Evolutionary conservation across 306 rosid species (phyloP).

Genomic region (Castanospermum australe): DNA sequence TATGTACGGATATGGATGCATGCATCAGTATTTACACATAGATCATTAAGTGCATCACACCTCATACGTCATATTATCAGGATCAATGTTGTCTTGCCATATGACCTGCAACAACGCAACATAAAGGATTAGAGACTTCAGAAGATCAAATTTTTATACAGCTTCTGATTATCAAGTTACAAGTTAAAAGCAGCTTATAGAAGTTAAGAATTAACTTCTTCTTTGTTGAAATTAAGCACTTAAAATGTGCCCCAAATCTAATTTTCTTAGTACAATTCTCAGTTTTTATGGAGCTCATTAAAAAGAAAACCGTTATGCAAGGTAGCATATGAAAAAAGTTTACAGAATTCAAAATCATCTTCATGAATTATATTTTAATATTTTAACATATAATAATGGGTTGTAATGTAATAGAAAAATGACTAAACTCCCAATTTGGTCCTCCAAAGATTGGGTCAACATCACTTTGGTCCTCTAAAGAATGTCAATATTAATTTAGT

Average conservation of each 20-base stretch:
- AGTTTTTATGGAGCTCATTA: not conserved
- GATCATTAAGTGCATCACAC: slow-evolving; percentile 37
- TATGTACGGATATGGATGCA: not conserved
- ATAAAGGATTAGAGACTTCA: slow-evolving; percentile 7
- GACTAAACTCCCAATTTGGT: too few relatives aligned
- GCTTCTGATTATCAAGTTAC: not conserved
- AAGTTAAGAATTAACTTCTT: not conserved
- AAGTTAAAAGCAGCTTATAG: not conserved
- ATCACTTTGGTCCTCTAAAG: too few relatives aligned
- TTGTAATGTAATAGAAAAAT: not conserved
- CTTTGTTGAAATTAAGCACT: not conserved
- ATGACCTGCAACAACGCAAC: slow-evolving; percentile 49
- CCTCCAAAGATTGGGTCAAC: too few relatives aligned
- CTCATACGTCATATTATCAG: slow-evolving; percentile 94
- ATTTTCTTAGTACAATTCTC: not conserved
- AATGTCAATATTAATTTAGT: too few relatives aligned
- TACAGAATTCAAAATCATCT: not conserved
- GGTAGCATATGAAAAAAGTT: not conserved
- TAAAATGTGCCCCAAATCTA: not conserved
- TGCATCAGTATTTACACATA: not conserved
- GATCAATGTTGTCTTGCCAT: slow-evolving; percentile 87
- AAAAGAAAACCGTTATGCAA: not conserved
- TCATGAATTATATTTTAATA: not conserved
- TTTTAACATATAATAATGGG: not conserved
- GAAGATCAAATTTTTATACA: not conserved